A percentile compares a stretch with the other conserved stretches of the same genome.
These are phyloP conservation scores for Cicer bijugum DNA, from an alignment of 306 rosid species.

Conservation along the genomic window DNA sequence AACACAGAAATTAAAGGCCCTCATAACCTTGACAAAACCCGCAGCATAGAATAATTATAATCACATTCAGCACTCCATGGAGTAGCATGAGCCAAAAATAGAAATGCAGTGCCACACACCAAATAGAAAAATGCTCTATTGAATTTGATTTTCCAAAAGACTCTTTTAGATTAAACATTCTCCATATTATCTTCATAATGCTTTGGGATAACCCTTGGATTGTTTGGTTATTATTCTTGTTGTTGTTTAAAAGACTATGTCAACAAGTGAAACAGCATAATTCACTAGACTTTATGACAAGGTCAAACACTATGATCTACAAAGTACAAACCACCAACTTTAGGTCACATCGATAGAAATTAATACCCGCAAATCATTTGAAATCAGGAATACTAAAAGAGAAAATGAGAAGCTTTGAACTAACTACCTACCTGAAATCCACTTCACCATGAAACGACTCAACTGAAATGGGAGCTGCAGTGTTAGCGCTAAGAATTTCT, in stretches of 20 bases:
- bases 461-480: conserved; percentile 92
- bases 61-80: background rate
- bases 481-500: conserved; percentile 97
- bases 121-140: background rate
- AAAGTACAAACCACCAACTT: conserved; percentile 27
- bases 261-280: background rate
- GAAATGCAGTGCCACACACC: conserved; percentile 13
- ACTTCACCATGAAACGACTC: conserved; percentile 86
- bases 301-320: background rate
- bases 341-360: background rate
- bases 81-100: background rate
- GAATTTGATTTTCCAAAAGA: conserved; percentile 16
- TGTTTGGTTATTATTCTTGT: background rate
- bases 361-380: conserved; percentile 11
- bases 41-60: background rate
- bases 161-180: background rate
- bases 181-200: background rate
- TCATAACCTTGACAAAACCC: conserved; percentile 3
- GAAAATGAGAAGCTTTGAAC: conserved; percentile 25
- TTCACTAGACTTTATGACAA: background rate
- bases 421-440: conserved; percentile 76
- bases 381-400: conserved; percentile 14
- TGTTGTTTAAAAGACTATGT: background rate
- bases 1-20: conserved; percentile 5
- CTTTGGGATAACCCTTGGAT: background rate